Conservation (phyloP, 2,329 filamentous ascomycete species). For the Lecanicillium sp. region DNA sequence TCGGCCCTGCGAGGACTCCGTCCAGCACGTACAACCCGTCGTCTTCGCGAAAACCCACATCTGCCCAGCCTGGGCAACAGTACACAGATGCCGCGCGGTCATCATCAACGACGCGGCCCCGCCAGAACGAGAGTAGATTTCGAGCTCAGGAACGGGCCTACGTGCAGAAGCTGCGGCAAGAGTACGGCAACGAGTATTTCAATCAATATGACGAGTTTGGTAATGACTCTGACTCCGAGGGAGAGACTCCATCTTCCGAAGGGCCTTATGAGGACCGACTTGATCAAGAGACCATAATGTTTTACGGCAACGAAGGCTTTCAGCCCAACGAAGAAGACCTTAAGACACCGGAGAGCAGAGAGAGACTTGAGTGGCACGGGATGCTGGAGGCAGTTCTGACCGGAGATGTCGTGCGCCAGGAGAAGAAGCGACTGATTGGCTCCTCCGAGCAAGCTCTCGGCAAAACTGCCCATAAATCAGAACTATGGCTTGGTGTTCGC, state of each 20-base stretch:
- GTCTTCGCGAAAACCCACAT: conserved; percentile 40
- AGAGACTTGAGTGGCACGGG: conserved; percentile 93
- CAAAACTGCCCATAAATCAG: conserved; percentile 63
- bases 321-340: conserved; percentile 87
- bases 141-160: conserved; percentile 84
- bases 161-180: conserved; percentile 81
- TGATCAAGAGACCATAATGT: conserved; percentile 87
- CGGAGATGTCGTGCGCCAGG: conserved; percentile 93
- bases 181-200: conserved; percentile 58
- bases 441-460: conserved; percentile 52
- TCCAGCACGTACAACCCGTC: conserved; percentile 75
- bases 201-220: conserved; percentile 57
- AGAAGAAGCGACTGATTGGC: conserved; percentile 91
- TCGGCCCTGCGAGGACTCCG: conserved; percentile 62
- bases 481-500: conserved; percentile 83
- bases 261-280: conserved; percentile 78
- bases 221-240: conserved; percentile 79
- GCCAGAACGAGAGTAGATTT: conserved; percentile 35
- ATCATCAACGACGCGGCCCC: conserved; percentile 42
- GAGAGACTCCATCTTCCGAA: conserved; percentile 82
- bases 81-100: conserved; percentile 37
- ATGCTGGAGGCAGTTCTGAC: conserved; percentile 95
- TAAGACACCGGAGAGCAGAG: conserved; percentile 77
- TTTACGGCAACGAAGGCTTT: conserved; percentile 83
- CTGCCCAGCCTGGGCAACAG: conserved; percentile 34